phyloP scores from a whole-genome alignment of 441 rosid genomes.

The Sinapis alba region DNA sequence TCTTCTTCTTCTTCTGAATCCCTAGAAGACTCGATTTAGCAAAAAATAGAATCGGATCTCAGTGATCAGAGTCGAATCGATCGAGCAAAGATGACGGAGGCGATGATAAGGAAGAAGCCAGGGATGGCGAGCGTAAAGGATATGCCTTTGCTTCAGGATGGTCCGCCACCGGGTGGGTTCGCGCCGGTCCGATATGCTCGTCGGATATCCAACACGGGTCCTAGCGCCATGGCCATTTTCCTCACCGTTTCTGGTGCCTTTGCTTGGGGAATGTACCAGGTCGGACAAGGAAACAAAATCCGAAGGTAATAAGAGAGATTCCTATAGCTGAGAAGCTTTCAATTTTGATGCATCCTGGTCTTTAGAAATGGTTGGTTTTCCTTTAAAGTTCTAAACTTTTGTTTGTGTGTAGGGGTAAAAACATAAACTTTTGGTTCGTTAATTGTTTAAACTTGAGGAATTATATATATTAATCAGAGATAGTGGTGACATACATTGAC shows the following conservation, averaged over 20 bases:
- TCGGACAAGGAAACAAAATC: slow-evolving; percentile 92
- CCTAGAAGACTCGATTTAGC: slow-evolving; percentile 12
- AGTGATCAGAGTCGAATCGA: slow-evolving; percentile 15
- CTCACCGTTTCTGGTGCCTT: slow-evolving; percentile 80
- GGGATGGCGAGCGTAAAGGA: slow-evolving; percentile 99
- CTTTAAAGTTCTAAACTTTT: neutral
- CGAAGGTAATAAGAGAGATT: slow-evolving; percentile 54
- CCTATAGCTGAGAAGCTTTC: neutral
- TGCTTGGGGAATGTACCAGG: slow-evolving; percentile 96
- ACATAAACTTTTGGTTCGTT: too few species aligned
- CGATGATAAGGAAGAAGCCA: slow-evolving; percentile 91
- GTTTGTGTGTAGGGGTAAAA: too few species aligned
- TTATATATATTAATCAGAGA: too few species aligned
- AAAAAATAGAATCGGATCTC: slow-evolving; percentile 18
- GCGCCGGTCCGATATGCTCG: slow-evolving; percentile 91
- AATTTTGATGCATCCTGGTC: neutral
- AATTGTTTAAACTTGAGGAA: too few species aligned
- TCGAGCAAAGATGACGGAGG: slow-evolving; percentile 78
- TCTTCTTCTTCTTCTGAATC: slow-evolving; percentile 1
- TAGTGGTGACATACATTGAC: too few species aligned
- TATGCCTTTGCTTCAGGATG: slow-evolving; percentile 94
- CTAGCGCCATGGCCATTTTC: slow-evolving; percentile 91
- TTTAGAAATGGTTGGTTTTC: neutral
- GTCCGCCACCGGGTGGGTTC: slow-evolving; percentile 98
- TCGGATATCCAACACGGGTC: slow-evolving; percentile 87